These are phyloP conservation scores for Ailanthus altissimus DNA, from an alignment of 345 rosid genomes.

Conservation along the genomic window DNA sequence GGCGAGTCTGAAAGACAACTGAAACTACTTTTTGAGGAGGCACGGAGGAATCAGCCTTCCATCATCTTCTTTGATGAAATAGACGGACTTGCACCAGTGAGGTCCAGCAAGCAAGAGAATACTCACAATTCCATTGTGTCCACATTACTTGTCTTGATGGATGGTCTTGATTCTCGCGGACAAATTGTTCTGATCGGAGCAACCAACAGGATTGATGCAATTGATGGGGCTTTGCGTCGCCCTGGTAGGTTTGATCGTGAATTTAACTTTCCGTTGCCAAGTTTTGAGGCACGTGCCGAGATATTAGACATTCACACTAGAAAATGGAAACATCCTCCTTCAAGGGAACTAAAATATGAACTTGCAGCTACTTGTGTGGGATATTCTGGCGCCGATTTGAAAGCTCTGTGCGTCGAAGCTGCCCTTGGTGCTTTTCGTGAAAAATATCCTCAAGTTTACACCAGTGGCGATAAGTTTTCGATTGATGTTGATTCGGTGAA, in stretches of 20 bases:
- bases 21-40: conserved; percentile 97
- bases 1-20: conserved; percentile 99
- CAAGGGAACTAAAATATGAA: conserved; percentile 75
- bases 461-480: conserved; percentile 89
- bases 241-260: conserved; percentile 99
- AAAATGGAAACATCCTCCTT: conserved; percentile 94
- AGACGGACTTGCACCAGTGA: conserved; percentile 99
- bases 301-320: conserved; percentile 97
- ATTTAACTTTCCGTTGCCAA: conserved; percentile 96
- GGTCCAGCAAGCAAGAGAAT: conserved; percentile 99
- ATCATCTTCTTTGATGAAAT: conserved; percentile 99
- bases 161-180: conserved; percentile 99
- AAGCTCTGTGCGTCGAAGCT: conserved; percentile 97
- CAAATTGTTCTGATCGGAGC: conserved; percentile 99
- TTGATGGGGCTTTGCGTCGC: conserved; percentile 98
- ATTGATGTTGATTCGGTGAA: conserved; percentile 91
- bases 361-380: conserved; percentile 98
- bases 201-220: conserved; percentile 98
- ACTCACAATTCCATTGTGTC: conserved; percentile 99
- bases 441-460: conserved; percentile 98
- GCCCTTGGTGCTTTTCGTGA: conserved; percentile 98
- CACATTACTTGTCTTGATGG: conserved; percentile 98
- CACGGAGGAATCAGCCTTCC: conserved; percentile 97
- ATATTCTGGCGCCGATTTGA: conserved; percentile 98
- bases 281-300: conserved; percentile 96